phyloP scores from a whole-genome alignment of 1,284 basidiomycete species.

The Tilletia indica region DNA sequence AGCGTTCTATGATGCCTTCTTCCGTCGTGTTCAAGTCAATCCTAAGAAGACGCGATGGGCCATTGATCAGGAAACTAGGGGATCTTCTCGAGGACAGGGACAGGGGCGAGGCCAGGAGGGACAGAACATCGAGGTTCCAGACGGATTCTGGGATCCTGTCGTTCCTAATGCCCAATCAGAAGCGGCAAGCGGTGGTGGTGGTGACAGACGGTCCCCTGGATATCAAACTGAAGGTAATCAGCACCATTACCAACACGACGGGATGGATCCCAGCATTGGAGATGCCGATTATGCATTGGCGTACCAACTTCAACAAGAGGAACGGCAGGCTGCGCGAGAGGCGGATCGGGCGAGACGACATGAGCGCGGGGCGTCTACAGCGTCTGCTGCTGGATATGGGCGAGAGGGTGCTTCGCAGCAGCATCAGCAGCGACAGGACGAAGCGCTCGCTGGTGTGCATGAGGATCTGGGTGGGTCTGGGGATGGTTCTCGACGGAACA shows the following conservation, averaged over 20 bases:
- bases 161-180: neutral
- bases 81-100: neutral
- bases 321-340: constrained; percentile 14
- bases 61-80: too few relatives aligned
- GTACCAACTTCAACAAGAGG: constrained; percentile 42
- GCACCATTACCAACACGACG: constrained; percentile 16
- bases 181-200: neutral
- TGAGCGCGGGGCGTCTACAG: neutral
- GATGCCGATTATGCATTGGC: constrained; percentile 43
- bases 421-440: neutral
- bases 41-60: neutral
- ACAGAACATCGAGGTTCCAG: neutral
- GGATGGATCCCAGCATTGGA: constrained; percentile 21
- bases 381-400: neutral
- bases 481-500: neutral
- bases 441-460: neutral
- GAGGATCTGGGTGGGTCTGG: neutral
- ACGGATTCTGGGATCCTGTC: constrained; percentile 5
- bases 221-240: neutral
- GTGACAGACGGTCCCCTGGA: neutral
- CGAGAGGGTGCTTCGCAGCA: neutral
- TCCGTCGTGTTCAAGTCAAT: constrained; percentile 28
- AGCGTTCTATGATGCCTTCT: constrained; percentile 40
- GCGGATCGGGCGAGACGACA: neutral
- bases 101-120: neutral